A percentile compares a stretch with the other conserved stretches of the same genome.
Evolutionary conservation across 495 filamentous ascomycete species (phyloP).

Genomic region (Aspergillus campestris): DNA sequence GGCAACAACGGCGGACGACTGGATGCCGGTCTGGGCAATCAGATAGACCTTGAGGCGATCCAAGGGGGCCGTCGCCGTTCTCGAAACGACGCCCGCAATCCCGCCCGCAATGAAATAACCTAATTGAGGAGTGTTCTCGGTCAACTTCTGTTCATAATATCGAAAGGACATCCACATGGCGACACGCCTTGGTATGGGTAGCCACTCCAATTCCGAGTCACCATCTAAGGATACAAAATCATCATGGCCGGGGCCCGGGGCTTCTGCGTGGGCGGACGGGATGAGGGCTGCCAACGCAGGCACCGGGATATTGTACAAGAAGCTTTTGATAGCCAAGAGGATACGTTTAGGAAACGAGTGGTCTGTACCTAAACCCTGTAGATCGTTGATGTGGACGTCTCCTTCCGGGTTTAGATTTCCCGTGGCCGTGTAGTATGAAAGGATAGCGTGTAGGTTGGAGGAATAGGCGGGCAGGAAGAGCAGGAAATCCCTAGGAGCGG

Average conservation of each 20-base stretch:
- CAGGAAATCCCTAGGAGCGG: slow-evolving; percentile 67
- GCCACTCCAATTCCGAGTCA: slow-evolving; percentile 38
- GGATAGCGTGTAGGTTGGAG: slow-evolving; percentile 69
- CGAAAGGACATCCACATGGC: slow-evolving; percentile 42
- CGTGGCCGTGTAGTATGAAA: slow-evolving; percentile 87
- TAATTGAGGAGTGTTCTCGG: slow-evolving; percentile 59
- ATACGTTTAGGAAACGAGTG: slow-evolving; percentile 56
- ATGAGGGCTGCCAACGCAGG: slow-evolving; percentile 31
- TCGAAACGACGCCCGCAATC: slow-evolving; percentile 81
- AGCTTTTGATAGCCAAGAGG: slow-evolving; percentile 27
- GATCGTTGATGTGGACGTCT: slow-evolving; percentile 86
- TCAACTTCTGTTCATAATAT: slow-evolving; percentile 51
- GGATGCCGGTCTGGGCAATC: slow-evolving; percentile 74
- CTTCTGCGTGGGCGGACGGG: slow-evolving; percentile 33
- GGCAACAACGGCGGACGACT: slow-evolving; percentile 51
- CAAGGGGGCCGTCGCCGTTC: slow-evolving; percentile 89
- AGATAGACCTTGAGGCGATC: slow-evolving; percentile 97
- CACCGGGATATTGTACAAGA: slow-evolving; percentile 36
- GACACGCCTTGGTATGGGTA: slow-evolving; percentile 36
- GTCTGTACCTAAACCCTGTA: slow-evolving; percentile 91
- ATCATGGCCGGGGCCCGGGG: slow-evolving; percentile 17
- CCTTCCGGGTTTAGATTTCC: slow-evolving; percentile 89
- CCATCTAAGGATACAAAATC: slow-evolving; percentile 25
- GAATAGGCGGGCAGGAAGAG: slow-evolving; percentile 78
- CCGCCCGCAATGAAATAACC: slow-evolving; percentile 97